A percentile compares a stretch with the other conserved stretches of the same genome.
Evolutionary conservation across 257 asterid species (phyloP).

Genomic region (Euphrasia confusa): DNA sequence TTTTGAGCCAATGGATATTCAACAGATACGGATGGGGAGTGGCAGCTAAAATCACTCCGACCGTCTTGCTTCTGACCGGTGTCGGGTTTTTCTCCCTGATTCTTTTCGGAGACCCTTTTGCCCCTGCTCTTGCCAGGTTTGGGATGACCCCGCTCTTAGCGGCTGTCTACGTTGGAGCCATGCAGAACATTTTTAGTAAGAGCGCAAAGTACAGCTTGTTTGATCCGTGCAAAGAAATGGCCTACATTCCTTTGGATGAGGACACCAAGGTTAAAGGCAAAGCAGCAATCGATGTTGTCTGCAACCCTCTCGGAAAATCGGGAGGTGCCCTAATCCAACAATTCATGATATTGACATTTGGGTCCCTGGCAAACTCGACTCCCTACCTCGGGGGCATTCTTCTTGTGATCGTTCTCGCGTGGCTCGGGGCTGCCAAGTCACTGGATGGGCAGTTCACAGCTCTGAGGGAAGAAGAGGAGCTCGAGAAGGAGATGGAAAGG

Average conservation of each 20-base stretch:
- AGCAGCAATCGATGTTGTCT: slow-evolving; percentile 95
- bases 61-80: slow-evolving; percentile 84
- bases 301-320: slow-evolving; percentile 94
- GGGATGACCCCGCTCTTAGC: slow-evolving; percentile 97
- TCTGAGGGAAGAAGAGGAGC: slow-evolving; percentile 78
- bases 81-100: slow-evolving; percentile 93
- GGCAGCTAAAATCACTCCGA: slow-evolving; percentile 92
- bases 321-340: slow-evolving; percentile 97
- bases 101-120: slow-evolving; percentile 80
- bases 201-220: slow-evolving; percentile 97
- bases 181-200: slow-evolving; percentile 96
- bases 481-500: slow-evolving; percentile 93
- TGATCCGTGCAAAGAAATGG: slow-evolving; percentile 99
- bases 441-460: slow-evolving; percentile 78
- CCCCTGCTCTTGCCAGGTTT: slow-evolving; percentile 65
- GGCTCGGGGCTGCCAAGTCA: slow-evolving; percentile 91
- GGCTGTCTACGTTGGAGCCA: slow-evolving; percentile 92
- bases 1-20: slow-evolving; percentile 93
- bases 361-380: slow-evolving; percentile 93
- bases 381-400: slow-evolving; percentile 95
- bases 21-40: slow-evolving; percentile 92
- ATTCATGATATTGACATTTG: slow-evolving; percentile 86
- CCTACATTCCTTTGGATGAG: slow-evolving; percentile 95
- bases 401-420: slow-evolving; percentile 72
- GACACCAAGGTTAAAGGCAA: slow-evolving; percentile 99